Base-by-base conservation (phyloP, 2,329 filamentous ascomycete species). In the Colletotrichum orchidophilum region DNA sequence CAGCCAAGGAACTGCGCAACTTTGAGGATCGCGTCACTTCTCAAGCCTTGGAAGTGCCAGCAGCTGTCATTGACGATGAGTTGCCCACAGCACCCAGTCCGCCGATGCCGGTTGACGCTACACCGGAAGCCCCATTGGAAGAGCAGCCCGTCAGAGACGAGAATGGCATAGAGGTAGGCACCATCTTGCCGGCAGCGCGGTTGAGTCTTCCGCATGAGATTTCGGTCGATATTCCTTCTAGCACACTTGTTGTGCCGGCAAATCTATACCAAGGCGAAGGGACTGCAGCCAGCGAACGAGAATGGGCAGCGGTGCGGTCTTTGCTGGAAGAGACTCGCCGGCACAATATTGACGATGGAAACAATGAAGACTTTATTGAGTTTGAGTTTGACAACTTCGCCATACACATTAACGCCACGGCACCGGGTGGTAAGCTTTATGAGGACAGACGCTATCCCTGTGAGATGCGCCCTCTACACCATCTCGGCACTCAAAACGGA, bases 331-430 rank as follows among this genome's bases (percentile, higher is more conserved):
- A n/a, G 63, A 72, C 54, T 67, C 74, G n/a, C n/a, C n/a, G 18
- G 18, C 49, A 33, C 18, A 21, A 46, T 6, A 13, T 39, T 27
- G 46, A 62, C 7, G 70, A 74, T 6, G 64, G 73, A 5, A 66
- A 76, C 24, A 42, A 71, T 3, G 75, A 78, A 0, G 78, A 78
- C 3, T 84, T 81, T 24, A 70, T 83, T 7, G 87, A 90, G 59
- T 83, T 91, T 13, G 80, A 86, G 4, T 79, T 93, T 0, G 81
- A 90, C 11, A 78, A 88, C 2, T 93, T 93, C 75, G 83, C 83
- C 2, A 80, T 92, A 1, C 93, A 92, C 75, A 78, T 84, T 27
- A 76, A 85, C 55, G 73, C 75, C 0, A 27, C 53, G 0, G 31
- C 71, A 0, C 83, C 85, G 63, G 39, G 12, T 8, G 26, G 9